Evolutionary conservation across 306 rosid genomes (phyloP).

Genomic region (Corylus americana): DNA sequence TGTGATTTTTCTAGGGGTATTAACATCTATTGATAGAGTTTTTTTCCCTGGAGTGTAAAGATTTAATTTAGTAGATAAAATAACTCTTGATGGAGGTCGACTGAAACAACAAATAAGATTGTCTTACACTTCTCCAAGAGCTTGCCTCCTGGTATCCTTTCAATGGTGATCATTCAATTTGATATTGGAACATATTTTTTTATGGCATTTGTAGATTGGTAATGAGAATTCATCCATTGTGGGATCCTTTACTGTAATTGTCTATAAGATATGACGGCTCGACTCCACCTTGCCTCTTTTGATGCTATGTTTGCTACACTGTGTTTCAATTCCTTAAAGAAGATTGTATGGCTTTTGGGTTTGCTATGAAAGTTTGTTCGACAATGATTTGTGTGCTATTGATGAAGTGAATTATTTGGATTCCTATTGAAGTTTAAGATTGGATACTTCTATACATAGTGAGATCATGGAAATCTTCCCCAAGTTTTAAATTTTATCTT

Average conservation of each 20-base stretch:
- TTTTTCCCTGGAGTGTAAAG: too few relatives aligned
- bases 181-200: not conserved
- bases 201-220: not conserved
- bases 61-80: not conserved
- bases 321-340: not conserved
- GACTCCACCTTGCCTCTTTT: not conserved
- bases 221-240: not conserved
- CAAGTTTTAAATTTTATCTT: not conserved
- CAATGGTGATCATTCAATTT: not conserved
- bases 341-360: not conserved
- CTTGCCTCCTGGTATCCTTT: not conserved
- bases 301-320: not conserved
- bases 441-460: not conserved
- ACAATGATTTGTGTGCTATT: not conserved
- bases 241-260: not conserved
- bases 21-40: too few relatives aligned
- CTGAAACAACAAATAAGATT: not conserved
- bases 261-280: not conserved
- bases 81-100: not conserved
- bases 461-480: not conserved
- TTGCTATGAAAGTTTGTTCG: not conserved
- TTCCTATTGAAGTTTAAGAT: not conserved
- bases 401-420: not conserved
- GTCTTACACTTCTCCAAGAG: not conserved
- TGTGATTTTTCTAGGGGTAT: not conserved